Base-by-base conservation (phyloP, 768 basidiomycete species). In the Serendipita sp. region DNA sequence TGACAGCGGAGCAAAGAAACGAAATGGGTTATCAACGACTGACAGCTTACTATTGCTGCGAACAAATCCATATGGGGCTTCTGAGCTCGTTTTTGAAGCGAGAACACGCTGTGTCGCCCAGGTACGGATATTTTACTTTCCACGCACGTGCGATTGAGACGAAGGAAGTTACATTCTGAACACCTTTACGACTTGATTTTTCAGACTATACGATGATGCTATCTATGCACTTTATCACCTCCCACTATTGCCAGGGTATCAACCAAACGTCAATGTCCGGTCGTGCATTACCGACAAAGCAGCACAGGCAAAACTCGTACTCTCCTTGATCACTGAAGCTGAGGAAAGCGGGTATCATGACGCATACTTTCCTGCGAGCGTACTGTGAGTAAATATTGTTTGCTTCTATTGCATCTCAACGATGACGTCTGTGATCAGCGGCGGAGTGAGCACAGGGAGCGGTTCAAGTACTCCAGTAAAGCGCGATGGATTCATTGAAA, bases 171-270 rank as follows among this genome's bases (percentile, higher is more conserved):
- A 23, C 23, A 23, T 23, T 23, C 23, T 23, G 23, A 23, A 23
- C 1, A 23, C 23, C 0, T 23, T 23, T 23, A 23, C 23, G 23
- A 23, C 1, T 23, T 1, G 23, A 1, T 23, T 23, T 6, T 8
- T 1, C 34, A 60, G 94, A 65, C 80, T 91, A 0, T 97, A 91
- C 68, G 94, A 96, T 72, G 94, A 97, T 74, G 93, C 92, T 0
- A 74, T 95, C 66, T 96, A 96, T 76, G 88, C 85, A 64, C 93
- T 94, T 77, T 95, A 97, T 70, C 88, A 91, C 71, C 79, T 95
- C 0, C 94, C 94, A 1, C 78, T 97, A 2, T 79, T 96, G 15
- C 91, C 94, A 5, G 94, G 94, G 0, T 97, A 97, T 69, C 87
- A 87, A 0, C 87, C 88, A 1, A 82, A 84, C 45, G 83, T 86